Conservation (phyloP, 306 rosid species). For the Cucumis hystrix region DNA sequence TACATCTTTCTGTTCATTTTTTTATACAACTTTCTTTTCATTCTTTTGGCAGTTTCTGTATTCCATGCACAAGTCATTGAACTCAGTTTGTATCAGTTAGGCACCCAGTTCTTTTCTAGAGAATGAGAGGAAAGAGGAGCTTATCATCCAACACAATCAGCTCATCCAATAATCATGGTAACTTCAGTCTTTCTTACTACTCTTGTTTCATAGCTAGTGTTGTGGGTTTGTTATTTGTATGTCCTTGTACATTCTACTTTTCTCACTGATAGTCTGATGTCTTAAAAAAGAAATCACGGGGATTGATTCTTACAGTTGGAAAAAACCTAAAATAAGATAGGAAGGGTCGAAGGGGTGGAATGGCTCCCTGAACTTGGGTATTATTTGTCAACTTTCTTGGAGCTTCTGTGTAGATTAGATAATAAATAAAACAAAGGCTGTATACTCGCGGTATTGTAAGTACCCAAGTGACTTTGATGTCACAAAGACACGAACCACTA, state of each 20-base stretch:
- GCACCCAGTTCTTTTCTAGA: neutral
- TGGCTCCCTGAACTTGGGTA: neutral
- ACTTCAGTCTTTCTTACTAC: neutral
- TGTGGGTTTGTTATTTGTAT: too few species aligned
- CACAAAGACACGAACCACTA: too few species aligned
- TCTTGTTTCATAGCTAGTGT: neutral
- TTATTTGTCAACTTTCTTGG: neutral
- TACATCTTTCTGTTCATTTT: neutral
- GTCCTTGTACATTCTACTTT: too few species aligned
- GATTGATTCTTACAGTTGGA: neutral
- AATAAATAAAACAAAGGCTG: neutral
- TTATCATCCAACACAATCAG: neutral
- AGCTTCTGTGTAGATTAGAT: neutral
- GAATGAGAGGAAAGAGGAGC: neutral
- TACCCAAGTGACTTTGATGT: too few species aligned
- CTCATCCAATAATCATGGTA: constrained; percentile 3
- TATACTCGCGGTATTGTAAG: too few species aligned
- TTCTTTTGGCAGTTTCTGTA: constrained; percentile 4
- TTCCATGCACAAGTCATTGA: neutral
- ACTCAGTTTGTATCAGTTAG: neutral
- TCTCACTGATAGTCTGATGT: too few species aligned
- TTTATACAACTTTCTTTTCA: neutral
- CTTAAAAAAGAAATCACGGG: neutral
- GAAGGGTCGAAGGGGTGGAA: neutral
- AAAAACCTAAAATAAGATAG: neutral